Evolutionary conservation across 2,329 filamentous ascomycete genomes (phyloP).

Genomic region (Endothia cerciana): DNA sequence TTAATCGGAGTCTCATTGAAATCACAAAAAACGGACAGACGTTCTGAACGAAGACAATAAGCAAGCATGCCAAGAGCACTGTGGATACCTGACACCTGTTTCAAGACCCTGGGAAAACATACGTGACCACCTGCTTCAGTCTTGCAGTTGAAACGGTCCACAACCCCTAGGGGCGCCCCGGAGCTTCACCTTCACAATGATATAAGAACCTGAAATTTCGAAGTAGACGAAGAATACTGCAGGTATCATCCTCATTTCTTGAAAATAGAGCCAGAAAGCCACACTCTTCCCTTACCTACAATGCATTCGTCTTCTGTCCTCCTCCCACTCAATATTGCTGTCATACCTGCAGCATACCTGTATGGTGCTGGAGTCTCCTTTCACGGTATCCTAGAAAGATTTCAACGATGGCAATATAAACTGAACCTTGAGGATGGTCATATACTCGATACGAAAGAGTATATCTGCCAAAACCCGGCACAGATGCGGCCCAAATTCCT

Average conservation of each 20-base stretch:
- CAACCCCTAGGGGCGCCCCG: background rate
- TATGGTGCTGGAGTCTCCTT: background rate
- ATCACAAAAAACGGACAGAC: background rate
- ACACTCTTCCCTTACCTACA: background rate
- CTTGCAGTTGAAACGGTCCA: background rate
- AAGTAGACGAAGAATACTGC: background rate
- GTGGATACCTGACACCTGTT: background rate
- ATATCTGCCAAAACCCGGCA: background rate
- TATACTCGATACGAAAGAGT: background rate
- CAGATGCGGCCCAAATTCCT: constrained; percentile 2
- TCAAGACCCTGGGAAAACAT: constrained; percentile 1
- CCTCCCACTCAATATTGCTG: background rate
- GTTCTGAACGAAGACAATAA: background rate
- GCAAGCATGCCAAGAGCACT: background rate
- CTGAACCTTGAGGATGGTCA: background rate
- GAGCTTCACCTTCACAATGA: background rate
- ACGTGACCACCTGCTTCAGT: background rate
- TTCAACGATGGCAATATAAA: background rate
- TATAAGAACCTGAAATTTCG: background rate
- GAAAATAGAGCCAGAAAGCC: background rate
- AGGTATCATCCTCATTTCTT: background rate
- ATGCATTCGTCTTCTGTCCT: background rate
- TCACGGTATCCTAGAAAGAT: background rate
- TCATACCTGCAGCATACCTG: constrained; percentile 2
- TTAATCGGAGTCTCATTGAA: background rate